Conservation (phyloP, 169 alveolate species). For the Perkinsus olseni region DNA sequence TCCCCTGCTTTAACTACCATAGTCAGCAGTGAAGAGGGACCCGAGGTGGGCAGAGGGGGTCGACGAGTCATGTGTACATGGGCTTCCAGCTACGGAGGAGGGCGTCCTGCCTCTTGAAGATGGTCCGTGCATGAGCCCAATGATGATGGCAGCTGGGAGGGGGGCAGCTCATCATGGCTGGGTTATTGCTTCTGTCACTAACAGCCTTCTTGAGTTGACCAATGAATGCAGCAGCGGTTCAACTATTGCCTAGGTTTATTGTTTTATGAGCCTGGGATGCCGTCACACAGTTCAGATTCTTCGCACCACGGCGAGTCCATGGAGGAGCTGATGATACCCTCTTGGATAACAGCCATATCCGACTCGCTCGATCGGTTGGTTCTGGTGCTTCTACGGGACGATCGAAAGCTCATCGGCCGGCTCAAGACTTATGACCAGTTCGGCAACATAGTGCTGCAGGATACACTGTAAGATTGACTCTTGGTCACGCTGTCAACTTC, state of each 20-base stretch:
- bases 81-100: neutral
- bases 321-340: constrained; percentile 6
- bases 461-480: neutral
- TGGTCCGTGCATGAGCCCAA: no score
- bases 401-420: constrained; percentile 28
- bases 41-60: neutral
- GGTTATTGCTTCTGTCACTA: neutral
- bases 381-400: constrained; percentile 35
- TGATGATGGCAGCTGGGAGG: no score
- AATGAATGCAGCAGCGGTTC: no score
- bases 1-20: neutral
- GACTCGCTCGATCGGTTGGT: constrained; percentile 35
- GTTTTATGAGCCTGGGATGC: neutral
- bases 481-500: neutral
- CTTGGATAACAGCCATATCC: constrained; percentile 31
- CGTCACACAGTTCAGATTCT: neutral
- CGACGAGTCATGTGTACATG: neutral
- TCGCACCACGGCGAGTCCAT: neutral
- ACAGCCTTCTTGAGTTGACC: neutral
- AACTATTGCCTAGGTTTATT: no score
- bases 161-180: no score
- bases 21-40: neutral
- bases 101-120: no score
- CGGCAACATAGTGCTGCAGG: constrained; percentile 37
- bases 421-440: constrained; percentile 36